These are phyloP conservation scores for Rhizophora mangle DNA, from an alignment of 345 rosid genomes.

Conservation along the genomic window DNA sequence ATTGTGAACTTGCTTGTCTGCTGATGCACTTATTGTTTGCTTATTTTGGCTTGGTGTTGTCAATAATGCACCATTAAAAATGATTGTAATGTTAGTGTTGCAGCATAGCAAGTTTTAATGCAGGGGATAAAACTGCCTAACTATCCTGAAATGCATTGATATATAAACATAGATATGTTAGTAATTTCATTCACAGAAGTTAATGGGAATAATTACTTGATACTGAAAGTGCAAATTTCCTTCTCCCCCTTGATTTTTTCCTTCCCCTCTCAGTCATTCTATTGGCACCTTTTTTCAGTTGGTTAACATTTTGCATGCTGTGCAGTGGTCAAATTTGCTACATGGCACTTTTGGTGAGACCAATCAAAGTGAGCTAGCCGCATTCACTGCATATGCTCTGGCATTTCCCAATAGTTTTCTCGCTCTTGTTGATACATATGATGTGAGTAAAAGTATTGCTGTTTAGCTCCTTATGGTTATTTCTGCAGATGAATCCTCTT, in stretches of 20 bases:
- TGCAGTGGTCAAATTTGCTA: slow-evolving; percentile 59
- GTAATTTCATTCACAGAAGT: too few relatives aligned
- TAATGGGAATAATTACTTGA: background rate
- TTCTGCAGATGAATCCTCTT: background rate
- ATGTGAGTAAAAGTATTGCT: slow-evolving; percentile 47
- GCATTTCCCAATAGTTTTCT: slow-evolving; percentile 82
- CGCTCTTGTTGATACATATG: slow-evolving; percentile 93
- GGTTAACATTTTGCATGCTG: slow-evolving; percentile 23
- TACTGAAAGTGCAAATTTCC: slow-evolving; percentile 2
- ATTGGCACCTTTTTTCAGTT: slow-evolving; percentile 1
- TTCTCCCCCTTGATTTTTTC: background rate
- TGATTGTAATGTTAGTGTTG: too few relatives aligned
- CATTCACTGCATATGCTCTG: slow-evolving; percentile 85
- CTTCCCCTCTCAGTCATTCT: background rate
- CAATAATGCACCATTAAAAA: too few relatives aligned
- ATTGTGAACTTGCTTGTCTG: too few relatives aligned
- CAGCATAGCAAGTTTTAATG: too few relatives aligned
- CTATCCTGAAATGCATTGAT: too few relatives aligned
- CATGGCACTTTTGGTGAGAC: slow-evolving; percentile 68
- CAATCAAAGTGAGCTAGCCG: slow-evolving; percentile 91
- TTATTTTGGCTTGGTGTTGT: too few relatives aligned
- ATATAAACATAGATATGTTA: too few relatives aligned
- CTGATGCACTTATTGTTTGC: too few relatives aligned
- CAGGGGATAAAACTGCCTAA: too few relatives aligned
- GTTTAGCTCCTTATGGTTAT: background rate